Evolutionary conservation across 2,329 filamentous ascomycete genomes (phyloP).

Genomic region (Diplodia intermedia): DNA sequence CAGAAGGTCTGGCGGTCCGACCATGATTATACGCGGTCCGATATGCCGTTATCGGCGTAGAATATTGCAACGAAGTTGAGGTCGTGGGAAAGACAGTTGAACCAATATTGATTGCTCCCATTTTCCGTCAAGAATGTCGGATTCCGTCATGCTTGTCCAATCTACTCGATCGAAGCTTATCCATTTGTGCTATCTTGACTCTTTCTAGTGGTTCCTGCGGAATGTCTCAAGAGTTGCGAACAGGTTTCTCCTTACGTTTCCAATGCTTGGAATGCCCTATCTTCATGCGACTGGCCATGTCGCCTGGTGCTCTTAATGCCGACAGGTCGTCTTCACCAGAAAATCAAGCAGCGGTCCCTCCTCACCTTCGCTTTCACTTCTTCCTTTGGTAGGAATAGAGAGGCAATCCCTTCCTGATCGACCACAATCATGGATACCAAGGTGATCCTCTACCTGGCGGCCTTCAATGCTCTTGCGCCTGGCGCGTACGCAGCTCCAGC

Average conservation of each 20-base stretch:
- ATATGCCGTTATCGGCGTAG: slow-evolving; percentile 3
- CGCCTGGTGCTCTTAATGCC: slow-evolving; percentile 13
- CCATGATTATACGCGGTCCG: neutral
- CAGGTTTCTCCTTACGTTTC: slow-evolving; percentile 22
- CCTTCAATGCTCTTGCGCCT: slow-evolving; percentile 21
- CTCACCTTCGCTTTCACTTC: neutral
- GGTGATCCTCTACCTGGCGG: slow-evolving; percentile 23
- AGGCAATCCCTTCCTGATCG: neutral
- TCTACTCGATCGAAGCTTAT: neutral
- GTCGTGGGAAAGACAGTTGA: slow-evolving; percentile 5
- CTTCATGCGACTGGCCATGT: slow-evolving; percentile 1
- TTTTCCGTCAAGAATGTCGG: slow-evolving; percentile 14
- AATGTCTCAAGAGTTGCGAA: slow-evolving; percentile 21
- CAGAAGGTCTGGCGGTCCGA: neutral
- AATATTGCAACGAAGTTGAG: neutral
- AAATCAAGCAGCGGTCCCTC: neutral
- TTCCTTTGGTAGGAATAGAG: slow-evolving; percentile 21
- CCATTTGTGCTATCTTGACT: slow-evolving; percentile 12
- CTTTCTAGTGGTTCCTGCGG: slow-evolving; percentile 13
- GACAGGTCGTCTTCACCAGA: slow-evolving; percentile 3
- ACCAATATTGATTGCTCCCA: slow-evolving; percentile 1
- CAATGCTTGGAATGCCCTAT: slow-evolving; percentile 10
- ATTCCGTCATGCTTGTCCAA: neutral
- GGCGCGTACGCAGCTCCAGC: neutral
- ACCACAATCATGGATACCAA: slow-evolving; percentile 20